Percentiles rank a stretch among this genome's conserved stretches.
These are phyloP conservation scores for Ustilago bromivora DNA, from an alignment of 1,284 basidiomycete species.

Conservation along the genomic window DNA sequence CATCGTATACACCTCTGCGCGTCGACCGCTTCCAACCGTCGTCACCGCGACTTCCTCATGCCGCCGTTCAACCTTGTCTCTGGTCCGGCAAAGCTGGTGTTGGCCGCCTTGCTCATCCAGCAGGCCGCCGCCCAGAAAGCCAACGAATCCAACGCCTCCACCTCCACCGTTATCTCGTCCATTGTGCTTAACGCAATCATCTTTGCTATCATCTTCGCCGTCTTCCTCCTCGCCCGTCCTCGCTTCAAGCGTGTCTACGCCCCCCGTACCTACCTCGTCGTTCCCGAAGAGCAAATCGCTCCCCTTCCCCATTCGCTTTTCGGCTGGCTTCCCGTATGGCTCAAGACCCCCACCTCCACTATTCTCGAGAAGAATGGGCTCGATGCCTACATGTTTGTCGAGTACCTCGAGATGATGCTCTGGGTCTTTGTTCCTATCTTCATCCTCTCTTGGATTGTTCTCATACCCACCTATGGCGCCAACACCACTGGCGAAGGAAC, in stretches of 20 bases:
- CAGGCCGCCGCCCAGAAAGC: slow-evolving; percentile 36
- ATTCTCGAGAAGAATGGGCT: slow-evolving; percentile 78
- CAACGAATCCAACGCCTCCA: slow-evolving; percentile 44
- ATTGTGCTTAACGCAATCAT: slow-evolving; percentile 67
- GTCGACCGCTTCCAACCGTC: slow-evolving; percentile 17
- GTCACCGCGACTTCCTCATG: slow-evolving; percentile 34
- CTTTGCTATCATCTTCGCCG: slow-evolving; percentile 62
- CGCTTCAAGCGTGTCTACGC: slow-evolving; percentile 70
- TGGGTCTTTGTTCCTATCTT: slow-evolving; percentile 82
- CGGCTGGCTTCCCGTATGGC: slow-evolving; percentile 70
- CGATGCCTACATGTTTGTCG: slow-evolving; percentile 93
- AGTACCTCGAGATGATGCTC: slow-evolving; percentile 83
- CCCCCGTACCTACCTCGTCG: slow-evolving; percentile 68
- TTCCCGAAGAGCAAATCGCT: slow-evolving; percentile 65
- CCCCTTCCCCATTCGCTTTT: slow-evolving; percentile 69
- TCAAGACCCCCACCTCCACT: slow-evolving; percentile 64
- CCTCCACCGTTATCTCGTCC: slow-evolving; percentile 66
- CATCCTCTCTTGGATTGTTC: slow-evolving; percentile 71
- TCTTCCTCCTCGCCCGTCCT: slow-evolving; percentile 70
- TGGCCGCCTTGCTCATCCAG: slow-evolving; percentile 32
- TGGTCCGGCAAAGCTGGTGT: slow-evolving; percentile 35
- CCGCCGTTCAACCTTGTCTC: slow-evolving; percentile 44
- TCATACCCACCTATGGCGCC: slow-evolving; percentile 75
- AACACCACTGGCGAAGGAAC: slow-evolving; percentile 71
- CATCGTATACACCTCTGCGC: slow-evolving; percentile 3